Percentiles rank a stretch among this genome's conserved stretches.
Conservation (phyloP, 1,284 basidiomycete genomes). For the Cerrena zonata region DNA sequence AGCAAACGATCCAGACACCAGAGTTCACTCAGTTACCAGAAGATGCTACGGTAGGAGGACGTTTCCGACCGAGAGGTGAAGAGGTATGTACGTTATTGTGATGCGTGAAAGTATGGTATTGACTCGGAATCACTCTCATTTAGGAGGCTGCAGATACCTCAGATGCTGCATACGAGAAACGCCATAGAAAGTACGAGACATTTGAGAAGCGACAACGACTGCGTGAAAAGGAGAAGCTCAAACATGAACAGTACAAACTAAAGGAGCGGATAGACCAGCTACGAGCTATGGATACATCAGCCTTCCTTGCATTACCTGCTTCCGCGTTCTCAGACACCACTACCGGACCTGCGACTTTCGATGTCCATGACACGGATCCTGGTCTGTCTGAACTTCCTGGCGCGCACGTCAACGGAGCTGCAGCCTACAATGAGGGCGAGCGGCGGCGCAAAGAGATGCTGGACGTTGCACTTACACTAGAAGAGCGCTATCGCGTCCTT, state of each 20-base stretch:
- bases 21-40: conserved; percentile 56
- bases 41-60: conserved; percentile 54
- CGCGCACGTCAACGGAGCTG: conserved; percentile 35
- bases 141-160: conserved; percentile 69
- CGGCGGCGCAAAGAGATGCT: conserved; percentile 66
- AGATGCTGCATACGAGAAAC: conserved; percentile 78
- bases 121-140: conserved; percentile 5
- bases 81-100: conserved; percentile 47
- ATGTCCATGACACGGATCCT: conserved; percentile 20
- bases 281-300: conserved; percentile 61
- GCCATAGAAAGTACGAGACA: conserved; percentile 81
- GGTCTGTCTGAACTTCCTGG: conserved; percentile 24
- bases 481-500: conserved; percentile 64
- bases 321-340: conserved; percentile 42
- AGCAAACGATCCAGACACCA: conserved; percentile 67
- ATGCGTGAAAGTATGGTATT: no score
- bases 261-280: conserved; percentile 84
- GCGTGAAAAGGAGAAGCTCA: conserved; percentile 84
- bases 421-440: conserved; percentile 57
- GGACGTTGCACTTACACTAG: conserved; percentile 54
- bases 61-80: conserved; percentile 62
- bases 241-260: conserved; percentile 87
- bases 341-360: conserved; percentile 23
- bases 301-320: conserved; percentile 59
- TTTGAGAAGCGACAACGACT: conserved; percentile 81